Conservation (phyloP, 2,329 filamentous ascomycete species). For the Aspergillus aculeatinus region DNA sequence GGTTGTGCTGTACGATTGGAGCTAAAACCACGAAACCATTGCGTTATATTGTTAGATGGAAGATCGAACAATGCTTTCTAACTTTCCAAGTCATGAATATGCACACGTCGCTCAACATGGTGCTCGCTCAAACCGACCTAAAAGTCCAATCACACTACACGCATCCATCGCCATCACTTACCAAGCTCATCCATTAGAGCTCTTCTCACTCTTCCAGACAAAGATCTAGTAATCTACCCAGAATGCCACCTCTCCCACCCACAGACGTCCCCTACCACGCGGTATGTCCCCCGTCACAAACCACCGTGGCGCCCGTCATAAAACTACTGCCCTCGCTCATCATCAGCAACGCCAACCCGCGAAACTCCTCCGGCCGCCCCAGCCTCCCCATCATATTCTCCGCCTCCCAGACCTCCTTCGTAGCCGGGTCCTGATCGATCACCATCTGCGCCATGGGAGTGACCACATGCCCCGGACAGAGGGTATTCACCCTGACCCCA, state of each 20-base stretch:
- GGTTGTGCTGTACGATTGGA: no score
- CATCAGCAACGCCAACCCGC: slow-evolving; percentile 66
- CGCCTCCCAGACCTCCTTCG: slow-evolving; percentile 42
- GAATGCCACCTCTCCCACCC: no score
- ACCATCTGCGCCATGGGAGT: slow-evolving; percentile 77
- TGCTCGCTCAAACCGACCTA: no score
- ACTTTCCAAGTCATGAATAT: no score
- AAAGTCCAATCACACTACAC: no score
- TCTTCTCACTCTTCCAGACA: no score
- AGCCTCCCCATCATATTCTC: slow-evolving; percentile 55
- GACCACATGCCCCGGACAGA: slow-evolving; percentile 56
- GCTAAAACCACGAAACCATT: no score
- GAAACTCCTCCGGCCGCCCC: slow-evolving; percentile 58
- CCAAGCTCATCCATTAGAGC: no score
- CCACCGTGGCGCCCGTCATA: slow-evolving; percentile 68
- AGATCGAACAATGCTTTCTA: no score
- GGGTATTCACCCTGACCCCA: slow-evolving; percentile 55
- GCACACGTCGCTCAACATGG: no score
- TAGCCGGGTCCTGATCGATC: slow-evolving; percentile 72
- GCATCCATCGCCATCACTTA: no score
- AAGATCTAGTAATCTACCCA: no score
- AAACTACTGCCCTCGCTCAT: slow-evolving; percentile 67
- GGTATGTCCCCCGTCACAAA: slow-evolving; percentile 70
- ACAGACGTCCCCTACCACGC: slow-evolving; percentile 36
- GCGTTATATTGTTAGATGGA: fast-evolving